Evolutionary conservation across 306 rosid species (phyloP), one percentile per base, ranked within the genome.

Genomic region (Acmispon strigosus): DNA sequence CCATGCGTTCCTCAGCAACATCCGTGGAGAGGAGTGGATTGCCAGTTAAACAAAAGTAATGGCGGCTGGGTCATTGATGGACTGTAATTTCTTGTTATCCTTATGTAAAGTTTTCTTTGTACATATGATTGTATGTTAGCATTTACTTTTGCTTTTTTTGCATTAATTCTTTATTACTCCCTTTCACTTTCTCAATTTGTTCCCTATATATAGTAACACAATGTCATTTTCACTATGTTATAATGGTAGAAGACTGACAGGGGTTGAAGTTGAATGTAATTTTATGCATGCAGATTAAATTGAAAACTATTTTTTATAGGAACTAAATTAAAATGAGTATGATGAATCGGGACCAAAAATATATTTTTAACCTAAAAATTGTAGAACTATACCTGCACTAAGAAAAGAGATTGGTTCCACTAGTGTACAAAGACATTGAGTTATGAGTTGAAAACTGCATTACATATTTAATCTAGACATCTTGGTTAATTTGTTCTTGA

Each of bases 1-100:
- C 99, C 97, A 8, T 95, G 99, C 42, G 96, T 89, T 79, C 99
- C 99, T 62, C 96, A 90, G 70, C 90, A 95, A 66, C 99, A 91
- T 83, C 99, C 99, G 16, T 95, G 97, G 97, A 86, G 84, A 34
- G 99, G 99, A 78, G 95, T 86, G 32, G 93, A 87, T 70, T 91
- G 97, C 81, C 96, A 84, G 50, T 79, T 75, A 19, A 89, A 95
- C 81, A 85, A 48, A 79, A 78, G 53, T 42, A 84, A 74, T 51
- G 67, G 76, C 82, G 86, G 84, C 81, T 95, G 96, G 99, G 85
- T 89, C 84, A 86, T 95, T 22, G 96, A 91, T 53, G 99, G 97
- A 79, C 88, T 91, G 99, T 95, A 95, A 73, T 42, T 75, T 76
- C 79, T 78, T 79, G 11, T 74, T 64, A 45, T 18, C 84, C 72